Conservation (phyloP, 345 rosid species). For the Bretschneidera sinensis region DNA sequence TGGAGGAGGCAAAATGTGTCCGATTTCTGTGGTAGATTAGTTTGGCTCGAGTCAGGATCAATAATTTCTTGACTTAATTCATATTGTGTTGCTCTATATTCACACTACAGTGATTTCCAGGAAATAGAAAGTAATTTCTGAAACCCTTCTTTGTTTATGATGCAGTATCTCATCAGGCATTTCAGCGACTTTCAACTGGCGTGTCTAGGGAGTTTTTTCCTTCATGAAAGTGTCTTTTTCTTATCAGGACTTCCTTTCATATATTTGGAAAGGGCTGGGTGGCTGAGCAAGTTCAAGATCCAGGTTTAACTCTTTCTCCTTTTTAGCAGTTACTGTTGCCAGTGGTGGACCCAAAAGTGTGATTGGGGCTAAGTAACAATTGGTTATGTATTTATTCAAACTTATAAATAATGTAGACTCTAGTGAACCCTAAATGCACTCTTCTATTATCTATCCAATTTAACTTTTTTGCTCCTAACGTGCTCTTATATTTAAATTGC, state of each 20-base stretch:
- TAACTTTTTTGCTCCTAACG: no score
- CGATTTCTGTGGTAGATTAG: neutral
- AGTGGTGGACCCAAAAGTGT: no score
- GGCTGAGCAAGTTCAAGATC: conserved; percentile 74
- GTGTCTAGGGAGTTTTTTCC: conserved; percentile 85
- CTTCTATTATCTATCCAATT: no score
- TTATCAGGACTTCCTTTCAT: conserved; percentile 91
- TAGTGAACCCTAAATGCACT: no score
- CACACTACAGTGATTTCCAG: neutral
- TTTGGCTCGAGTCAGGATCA: neutral
- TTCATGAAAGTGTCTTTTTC: conserved; percentile 92
- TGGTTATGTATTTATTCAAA: no score
- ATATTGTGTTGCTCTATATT: neutral
- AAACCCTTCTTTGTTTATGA: conserved; percentile 14
- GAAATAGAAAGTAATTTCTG: neutral
- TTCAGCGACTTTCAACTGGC: conserved; percentile 91
- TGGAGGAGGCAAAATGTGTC: no score
- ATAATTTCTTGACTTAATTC: conserved; percentile 7
- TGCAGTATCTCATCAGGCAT: conserved; percentile 75
- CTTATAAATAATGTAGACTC: no score
- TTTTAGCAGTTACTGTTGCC: conserved; percentile 3
- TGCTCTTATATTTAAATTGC: no score
- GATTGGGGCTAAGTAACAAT: no score
- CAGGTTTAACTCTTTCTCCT: conserved; percentile 51
- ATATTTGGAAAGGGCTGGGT: conserved; percentile 76